Evolutionary conservation across 805 yeast genomes (phyloP), one percentile per base, ranked within the genome.

Genomic region (Candida cerambycidarum): DNA sequence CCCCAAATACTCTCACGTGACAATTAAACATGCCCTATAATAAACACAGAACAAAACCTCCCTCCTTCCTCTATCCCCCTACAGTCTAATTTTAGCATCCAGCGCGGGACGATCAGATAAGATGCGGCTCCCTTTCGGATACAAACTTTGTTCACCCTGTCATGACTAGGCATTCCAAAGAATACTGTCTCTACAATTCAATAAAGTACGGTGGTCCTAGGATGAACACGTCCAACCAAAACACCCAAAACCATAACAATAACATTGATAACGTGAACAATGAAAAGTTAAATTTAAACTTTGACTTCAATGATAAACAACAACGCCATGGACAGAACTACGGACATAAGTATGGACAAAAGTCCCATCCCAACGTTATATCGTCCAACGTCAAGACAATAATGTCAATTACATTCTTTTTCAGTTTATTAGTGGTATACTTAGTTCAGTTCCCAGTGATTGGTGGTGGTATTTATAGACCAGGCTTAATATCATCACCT

Each of bases 151-250:
- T 19, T 32, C 17, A 8, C 33, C 29, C 29, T 25, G 15, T 32
- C 24, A 32, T 32, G 35, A 32, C 35, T 4, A 32, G 35, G 25
- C 24, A 14, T 18, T 32, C 35, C 5, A 32, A n/a, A 18, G 35
- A 32, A 18, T 3, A 18, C 12, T 18, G 19, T 18, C 8, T 32
- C 17, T 32, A 30, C 21, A 15, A 30, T 16, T 30, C 21, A 7
- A 15, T 30, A 13, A 21, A 15, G 14, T 10, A 30, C 10, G 21
- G 33, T 5, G 5, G 21, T 30, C 21, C 21, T 15, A n/a, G n/a
- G n/a, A n/a, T n/a, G n/a, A n/a, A n/a, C n/a, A n/a, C n/a, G n/a
- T n/a, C n/a, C n/a, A n/a, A n/a, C n/a, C n/a, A n/a, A n/a, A n/a
- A n/a, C n/a, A n/a, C n/a, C n/a, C n/a, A n/a, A 21, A 21, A 21